phyloP scores from a whole-genome alignment of 2,329 filamentous ascomycete genomes.

The Apiospora saccharicola region DNA sequence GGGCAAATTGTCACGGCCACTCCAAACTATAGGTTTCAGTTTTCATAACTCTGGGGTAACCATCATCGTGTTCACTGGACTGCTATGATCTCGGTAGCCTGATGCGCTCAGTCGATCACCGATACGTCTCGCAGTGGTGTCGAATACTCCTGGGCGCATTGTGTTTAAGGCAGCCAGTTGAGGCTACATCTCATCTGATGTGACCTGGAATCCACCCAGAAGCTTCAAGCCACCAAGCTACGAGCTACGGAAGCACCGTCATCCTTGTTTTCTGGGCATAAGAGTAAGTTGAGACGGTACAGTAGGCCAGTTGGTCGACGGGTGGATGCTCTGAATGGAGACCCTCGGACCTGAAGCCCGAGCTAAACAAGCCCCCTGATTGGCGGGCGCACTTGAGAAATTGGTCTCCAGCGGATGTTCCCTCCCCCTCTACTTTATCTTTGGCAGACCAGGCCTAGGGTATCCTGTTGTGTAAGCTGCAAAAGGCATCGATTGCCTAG shows the following conservation, averaged over 20 bases:
- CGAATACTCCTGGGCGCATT: not conserved
- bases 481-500: not conserved
- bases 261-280: not conserved
- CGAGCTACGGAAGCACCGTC: not conserved
- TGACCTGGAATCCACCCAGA: not conserved
- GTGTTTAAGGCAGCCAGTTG: not conserved
- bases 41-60: not conserved
- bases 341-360: slow-evolving; percentile 3
- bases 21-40: not conserved
- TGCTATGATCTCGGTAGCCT: not conserved
- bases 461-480: not conserved
- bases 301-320: not conserved
- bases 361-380: slow-evolving; percentile 1
- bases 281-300: not conserved
- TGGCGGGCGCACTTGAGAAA: not conserved
- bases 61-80: not conserved
- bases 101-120: not conserved
- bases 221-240: not conserved
- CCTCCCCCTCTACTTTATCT: not conserved
- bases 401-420: not conserved
- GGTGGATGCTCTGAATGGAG: not conserved
- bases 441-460: not conserved
- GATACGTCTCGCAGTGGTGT: not conserved
- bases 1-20: not conserved
- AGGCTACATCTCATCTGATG: not conserved